Evolutionary conservation across 192 early-diverging fungal species (phyloP).

Genomic region (Cetraspora pellucida): DNA sequence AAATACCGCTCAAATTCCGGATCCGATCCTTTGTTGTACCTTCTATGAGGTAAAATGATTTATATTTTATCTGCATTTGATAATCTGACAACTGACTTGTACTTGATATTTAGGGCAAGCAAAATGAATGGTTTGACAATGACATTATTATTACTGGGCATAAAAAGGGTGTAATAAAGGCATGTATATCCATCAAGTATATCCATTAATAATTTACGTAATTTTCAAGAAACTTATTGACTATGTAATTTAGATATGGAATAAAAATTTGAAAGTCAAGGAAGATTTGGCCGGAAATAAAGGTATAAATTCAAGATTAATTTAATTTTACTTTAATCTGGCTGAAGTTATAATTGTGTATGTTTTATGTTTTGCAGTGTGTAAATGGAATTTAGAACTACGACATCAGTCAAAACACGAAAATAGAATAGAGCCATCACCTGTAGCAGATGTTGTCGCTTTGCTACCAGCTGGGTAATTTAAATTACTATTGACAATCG

Average conservation of each 20-base stretch:
- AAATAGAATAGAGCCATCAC: not conserved
- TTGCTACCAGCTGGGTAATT: slow-evolving; percentile 15
- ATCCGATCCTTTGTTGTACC: slow-evolving; percentile 55
- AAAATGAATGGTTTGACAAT: slow-evolving; percentile 49
- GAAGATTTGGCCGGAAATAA: not conserved
- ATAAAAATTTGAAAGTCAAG: not conserved
- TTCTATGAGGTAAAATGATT: slow-evolving; percentile 51
- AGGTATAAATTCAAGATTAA: too few species aligned
- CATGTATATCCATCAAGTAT: slow-evolving; percentile 27
- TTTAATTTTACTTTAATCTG: not conserved
- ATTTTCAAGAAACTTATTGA: not conserved
- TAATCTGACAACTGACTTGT: not conserved
- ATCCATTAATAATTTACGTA: not conserved
- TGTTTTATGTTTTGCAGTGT: not conserved
- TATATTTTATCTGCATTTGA: not conserved
- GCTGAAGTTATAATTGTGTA: not conserved
- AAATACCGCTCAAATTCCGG: slow-evolving; percentile 48
- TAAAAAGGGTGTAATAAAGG: slow-evolving; percentile 56
- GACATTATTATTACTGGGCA: slow-evolving; percentile 65
- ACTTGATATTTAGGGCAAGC: slow-evolving; percentile 35
- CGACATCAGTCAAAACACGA: slow-evolving; percentile 17
- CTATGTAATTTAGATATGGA: not conserved
- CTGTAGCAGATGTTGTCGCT: not conserved
- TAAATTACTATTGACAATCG: not conserved
- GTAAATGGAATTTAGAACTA: slow-evolving; percentile 24